Evolutionary conservation across 176 grass and related monocot species (phyloP), one percentile per base, ranked within the genome.

Genomic region (Raddia guianensis): DNA sequence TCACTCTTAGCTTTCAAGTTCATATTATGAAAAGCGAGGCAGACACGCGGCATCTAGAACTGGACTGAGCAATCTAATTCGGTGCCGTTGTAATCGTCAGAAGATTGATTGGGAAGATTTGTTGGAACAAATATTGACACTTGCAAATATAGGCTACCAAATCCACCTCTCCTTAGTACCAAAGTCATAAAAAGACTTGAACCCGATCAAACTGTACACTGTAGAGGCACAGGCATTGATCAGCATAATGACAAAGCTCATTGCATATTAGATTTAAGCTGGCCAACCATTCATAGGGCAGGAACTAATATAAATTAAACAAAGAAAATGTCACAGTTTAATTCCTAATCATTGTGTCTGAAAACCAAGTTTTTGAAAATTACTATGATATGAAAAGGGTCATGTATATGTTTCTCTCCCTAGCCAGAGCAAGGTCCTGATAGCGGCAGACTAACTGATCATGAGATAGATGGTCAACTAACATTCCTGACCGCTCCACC

Each of bases 91-190:
- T 86, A 37, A 44, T 21, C 20, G 20, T 70, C 81, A 74, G 16
- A 16, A 80, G 63, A 89, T 75, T 32, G 51, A 57, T 74, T 80
- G 2, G 0, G 51, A 67, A 57, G 74, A 77, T 83, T 80, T 84
- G 82, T 85, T 81, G 81, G 63, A 76, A 81, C 82, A 80, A 70
- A 71, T 70, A 63, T 80, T 85, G 87, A 81, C 82, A 32, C 13
- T 47, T 50, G 76, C 16, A 40, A 72, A 51, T 80, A 70, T 89
- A 71, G 87, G 76, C 59, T 71, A 85, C 82, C 82, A 81, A 80
- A 85, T 57, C 82, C 56, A 58, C 72, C 87, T 76, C 82, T 76
- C 82, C 49, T 66, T 27, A 16, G 37, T 44, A 43, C 37, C 3
- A 49, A 76, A 50, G 65, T 85, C 64, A 56, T 33, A 75, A 75